Evolutionary conservation across 108 stramenopile genomes (phyloP), one percentile per base, ranked within the genome.

Genomic region (Chaetoceros muelleri): DNA sequence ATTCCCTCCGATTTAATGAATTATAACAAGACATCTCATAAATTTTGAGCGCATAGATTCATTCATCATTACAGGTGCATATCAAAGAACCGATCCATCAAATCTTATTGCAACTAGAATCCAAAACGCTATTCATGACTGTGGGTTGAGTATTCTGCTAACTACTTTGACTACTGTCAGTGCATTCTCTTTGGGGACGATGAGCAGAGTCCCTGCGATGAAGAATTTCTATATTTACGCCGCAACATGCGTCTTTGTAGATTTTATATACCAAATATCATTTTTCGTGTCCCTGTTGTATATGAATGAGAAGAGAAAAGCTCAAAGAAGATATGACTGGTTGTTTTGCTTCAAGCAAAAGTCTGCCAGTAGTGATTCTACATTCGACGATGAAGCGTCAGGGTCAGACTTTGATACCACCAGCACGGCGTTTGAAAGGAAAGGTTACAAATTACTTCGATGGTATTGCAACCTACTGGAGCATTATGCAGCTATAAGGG

Each of bases 181-280:
- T 0, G 70, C 70, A 8, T 71, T 71, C 66, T 56, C 40, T 2
- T 29, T 65, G 18, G 70, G 70, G 17, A 13, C 21, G 44, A 20
- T 30, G 13, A 63, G 61, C 25, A 46, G 19, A 2, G 34, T 70
- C 29, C 70, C 70, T 30, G 64, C 59, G 1, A 46, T 70, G 3
- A 48, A 30, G 21, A 58, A 62, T 57, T 44, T 70, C 10, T 64
- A 61, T 21, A 17, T 56, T n/a, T 71, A 71, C 24, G 70, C 70
- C 3, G 52, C 48, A 24, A 58, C 64, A 21, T 55, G 55, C 8
- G 40, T 63, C 22, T 1, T 58, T 28, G n/a, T 62, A 2, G 2
- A n/a, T 30, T 53, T 54, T 54, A n/a, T 58, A 2, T 57, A 46
- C 46, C 62, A 70, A 45, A 23, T 64, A 18, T 63, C 69, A 27